phyloP scores from a whole-genome alignment of 2,329 filamentous ascomycete genomes.

The Cladophialophora bantiana region DNA sequence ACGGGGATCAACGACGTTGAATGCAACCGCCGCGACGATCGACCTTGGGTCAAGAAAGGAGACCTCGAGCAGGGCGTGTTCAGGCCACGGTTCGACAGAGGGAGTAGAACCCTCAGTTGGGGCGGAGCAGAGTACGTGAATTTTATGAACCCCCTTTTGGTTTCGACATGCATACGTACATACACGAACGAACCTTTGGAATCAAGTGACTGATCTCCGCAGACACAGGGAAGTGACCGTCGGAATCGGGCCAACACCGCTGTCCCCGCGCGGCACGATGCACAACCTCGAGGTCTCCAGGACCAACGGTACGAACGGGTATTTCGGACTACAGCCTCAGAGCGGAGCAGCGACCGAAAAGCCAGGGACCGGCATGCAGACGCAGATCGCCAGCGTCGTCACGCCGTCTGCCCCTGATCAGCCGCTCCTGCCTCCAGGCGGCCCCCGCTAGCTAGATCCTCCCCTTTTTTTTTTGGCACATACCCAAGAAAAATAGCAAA shows the following conservation, averaged over 20 bases:
- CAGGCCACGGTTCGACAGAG: conserved; percentile 16
- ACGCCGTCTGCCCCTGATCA: not conserved
- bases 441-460: not conserved
- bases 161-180: not conserved
- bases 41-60: conserved; percentile 9
- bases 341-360: not conserved
- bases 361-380: not conserved
- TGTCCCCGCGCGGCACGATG: conserved; percentile 1
- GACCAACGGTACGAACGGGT: not conserved
- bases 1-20: not conserved
- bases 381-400: not conserved
- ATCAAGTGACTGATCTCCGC: not conserved
- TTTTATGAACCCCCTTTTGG: not conserved
- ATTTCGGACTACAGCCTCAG: not conserved
- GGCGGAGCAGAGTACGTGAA: conserved; percentile 11
- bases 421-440: not conserved
- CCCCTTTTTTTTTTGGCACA: no score
- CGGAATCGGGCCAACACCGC: conserved; percentile 6
- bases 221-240: conserved; percentile 10
- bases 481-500: no score
- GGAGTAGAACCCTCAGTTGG: conserved; percentile 17
- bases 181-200: not conserved
- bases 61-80: conserved; percentile 16
- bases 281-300: not conserved
- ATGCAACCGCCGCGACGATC: conserved; percentile 8